Evolutionary conservation across 2,329 filamentous ascomycete genomes (phyloP).

Genomic region (Coniochaeta sp.): DNA sequence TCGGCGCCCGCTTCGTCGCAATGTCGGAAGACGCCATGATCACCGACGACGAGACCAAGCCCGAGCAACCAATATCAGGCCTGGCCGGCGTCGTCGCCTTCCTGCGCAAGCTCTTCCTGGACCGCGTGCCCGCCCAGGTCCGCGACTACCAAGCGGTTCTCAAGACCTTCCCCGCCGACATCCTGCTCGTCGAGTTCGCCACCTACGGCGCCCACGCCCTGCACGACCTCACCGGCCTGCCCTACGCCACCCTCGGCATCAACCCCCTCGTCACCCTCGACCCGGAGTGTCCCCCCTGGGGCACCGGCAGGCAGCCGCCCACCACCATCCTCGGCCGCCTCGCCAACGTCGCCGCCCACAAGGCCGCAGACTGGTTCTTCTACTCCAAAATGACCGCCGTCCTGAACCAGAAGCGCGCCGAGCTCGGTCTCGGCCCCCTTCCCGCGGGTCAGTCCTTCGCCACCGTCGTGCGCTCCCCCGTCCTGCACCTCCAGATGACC

Average conservation of each 20-base stretch:
- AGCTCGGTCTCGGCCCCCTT: slow-evolving; percentile 19
- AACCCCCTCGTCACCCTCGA: slow-evolving; percentile 22
- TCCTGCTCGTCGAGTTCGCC: slow-evolving; percentile 11
- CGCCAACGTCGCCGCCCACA: slow-evolving; percentile 19
- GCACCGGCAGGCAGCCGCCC: slow-evolving; percentile 18
- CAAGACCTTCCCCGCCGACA: slow-evolving; percentile 7
- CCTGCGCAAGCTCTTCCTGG: slow-evolving; percentile 7
- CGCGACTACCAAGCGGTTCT: slow-evolving; percentile 6
- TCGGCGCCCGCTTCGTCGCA: slow-evolving; percentile 25
- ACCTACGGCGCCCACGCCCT: slow-evolving; percentile 9
- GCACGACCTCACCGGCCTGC: slow-evolving; percentile 13
- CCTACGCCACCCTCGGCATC: slow-evolving; percentile 29
- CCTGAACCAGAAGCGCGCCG: slow-evolving; percentile 22
- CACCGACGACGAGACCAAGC: slow-evolving; percentile 5
- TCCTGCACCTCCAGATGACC: slow-evolving; percentile 27
- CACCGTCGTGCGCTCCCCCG: slow-evolving; percentile 22
- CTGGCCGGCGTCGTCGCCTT: slow-evolving; percentile 6
- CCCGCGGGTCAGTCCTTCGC: slow-evolving; percentile 23
- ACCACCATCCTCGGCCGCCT: slow-evolving; percentile 16
- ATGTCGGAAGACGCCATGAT: slow-evolving; percentile 22
- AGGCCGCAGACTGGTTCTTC: slow-evolving; percentile 6
- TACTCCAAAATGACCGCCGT: slow-evolving; percentile 15
- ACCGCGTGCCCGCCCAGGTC: slow-evolving; percentile 10
- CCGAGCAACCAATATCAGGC: slow-evolving; percentile 1
- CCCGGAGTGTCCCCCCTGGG: slow-evolving; percentile 24